Conservation (phyloP, 1,284 basidiomycete species). For the Fistulinella cinereoalba region DNA sequence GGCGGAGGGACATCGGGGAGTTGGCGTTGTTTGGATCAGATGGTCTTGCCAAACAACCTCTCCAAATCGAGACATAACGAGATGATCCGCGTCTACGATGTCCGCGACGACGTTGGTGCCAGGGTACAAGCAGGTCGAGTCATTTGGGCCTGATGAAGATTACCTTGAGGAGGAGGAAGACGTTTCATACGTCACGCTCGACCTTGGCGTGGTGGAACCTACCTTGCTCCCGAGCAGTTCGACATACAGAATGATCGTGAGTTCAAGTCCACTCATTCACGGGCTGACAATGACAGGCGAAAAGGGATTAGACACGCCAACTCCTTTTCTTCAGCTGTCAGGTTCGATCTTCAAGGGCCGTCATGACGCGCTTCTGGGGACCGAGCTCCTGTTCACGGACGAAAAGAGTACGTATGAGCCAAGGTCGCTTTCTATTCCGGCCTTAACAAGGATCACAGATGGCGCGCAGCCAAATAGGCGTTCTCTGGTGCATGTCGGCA, state of each 20-base stretch:
- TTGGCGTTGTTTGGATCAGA: constrained; percentile 23
- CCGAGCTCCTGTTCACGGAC: constrained; percentile 70
- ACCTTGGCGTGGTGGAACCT: constrained; percentile 68
- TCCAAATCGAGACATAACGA: not conserved
- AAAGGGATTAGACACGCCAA: constrained; percentile 72
- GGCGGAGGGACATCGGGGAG: constrained; percentile 30
- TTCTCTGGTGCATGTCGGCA: constrained; percentile 50
- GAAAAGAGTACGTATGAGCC: constrained; percentile 48
- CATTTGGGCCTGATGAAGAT: constrained; percentile 56
- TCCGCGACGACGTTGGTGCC: constrained; percentile 35
- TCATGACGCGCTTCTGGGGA: constrained; percentile 64
- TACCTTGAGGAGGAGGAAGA: constrained; percentile 62
- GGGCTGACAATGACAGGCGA: not conserved
- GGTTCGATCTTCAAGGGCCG: constrained; percentile 68
- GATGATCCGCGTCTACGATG: constrained; percentile 9
- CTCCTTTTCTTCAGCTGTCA: constrained; percentile 70
- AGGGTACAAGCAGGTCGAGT: constrained; percentile 60
- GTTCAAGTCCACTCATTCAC: constrained; percentile 23
- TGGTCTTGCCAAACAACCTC: constrained; percentile 14
- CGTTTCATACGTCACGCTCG: constrained; percentile 65
- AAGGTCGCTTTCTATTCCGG: not conserved
- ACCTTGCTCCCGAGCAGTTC: constrained; percentile 66
- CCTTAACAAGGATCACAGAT: constrained; percentile 28
- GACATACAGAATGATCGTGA: constrained; percentile 68
- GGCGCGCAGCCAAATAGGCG: constrained; percentile 46